These are phyloP conservation scores for Elsinoe fawcettii DNA, from an alignment of 2,329 filamentous ascomycete species.

Conservation along the genomic window DNA sequence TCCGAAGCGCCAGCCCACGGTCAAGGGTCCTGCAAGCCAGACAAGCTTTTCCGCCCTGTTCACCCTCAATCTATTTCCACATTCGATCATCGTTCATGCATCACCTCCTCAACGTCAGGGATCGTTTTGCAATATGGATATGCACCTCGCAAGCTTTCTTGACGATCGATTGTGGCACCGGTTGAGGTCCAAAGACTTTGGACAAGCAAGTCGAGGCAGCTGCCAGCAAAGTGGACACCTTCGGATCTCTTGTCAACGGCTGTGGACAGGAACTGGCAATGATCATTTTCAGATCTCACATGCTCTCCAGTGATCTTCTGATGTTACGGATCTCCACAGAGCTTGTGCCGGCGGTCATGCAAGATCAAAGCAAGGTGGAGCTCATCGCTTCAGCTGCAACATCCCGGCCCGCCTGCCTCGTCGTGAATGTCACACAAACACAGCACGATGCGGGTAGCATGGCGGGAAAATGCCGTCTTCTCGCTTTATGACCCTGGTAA, in stretches of 20 bases:
- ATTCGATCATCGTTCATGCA: slow-evolving; percentile 9
- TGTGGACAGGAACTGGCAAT: slow-evolving; percentile 1
- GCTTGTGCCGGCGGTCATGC: background rate
- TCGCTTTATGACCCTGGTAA: background rate
- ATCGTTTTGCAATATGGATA: background rate
- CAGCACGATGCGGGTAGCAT: background rate
- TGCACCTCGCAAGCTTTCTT: slow-evolving; percentile 9
- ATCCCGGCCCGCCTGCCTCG: background rate
- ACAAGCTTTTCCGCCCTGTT: slow-evolving; percentile 2
- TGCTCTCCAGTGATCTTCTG: background rate
- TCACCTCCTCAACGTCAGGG: slow-evolving; percentile 5
- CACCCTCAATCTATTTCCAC: slow-evolving; percentile 7
- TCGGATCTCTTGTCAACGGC: background rate
- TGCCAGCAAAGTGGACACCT: background rate
- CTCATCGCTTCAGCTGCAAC: background rate
- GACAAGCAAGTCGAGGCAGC: background rate
- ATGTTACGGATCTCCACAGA: background rate
- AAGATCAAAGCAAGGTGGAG: slow-evolving; percentile 5
- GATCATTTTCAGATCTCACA: background rate
- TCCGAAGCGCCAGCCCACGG: slow-evolving; percentile 7
- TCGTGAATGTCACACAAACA: background rate
- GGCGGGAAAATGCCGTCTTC: background rate
- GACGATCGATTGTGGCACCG: background rate
- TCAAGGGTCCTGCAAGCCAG: background rate
- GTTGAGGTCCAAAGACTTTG: background rate